A percentile compares a stretch with the other conserved stretches of the same genome.
These are phyloP conservation scores for Suhomyces prunicola DNA, from an alignment of 805 yeast species.

Conservation along the genomic window DNA sequence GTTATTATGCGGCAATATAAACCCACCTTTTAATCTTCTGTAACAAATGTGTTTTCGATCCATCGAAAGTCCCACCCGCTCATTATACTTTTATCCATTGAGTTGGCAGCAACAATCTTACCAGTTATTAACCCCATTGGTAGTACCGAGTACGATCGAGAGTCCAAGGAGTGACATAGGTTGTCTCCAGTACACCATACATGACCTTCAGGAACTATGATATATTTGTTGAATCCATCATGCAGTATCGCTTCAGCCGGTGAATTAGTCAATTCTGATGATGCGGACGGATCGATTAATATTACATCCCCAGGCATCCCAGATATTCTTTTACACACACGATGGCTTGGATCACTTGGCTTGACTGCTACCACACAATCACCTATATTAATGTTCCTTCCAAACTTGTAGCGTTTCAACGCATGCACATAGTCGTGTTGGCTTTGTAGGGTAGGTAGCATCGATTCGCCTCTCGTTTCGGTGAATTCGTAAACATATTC, in stretches of 20 bases:
- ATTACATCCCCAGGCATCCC: slow-evolving; percentile 96
- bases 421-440: slow-evolving; percentile 78
- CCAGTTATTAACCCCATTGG: slow-evolving; percentile 90
- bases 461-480: slow-evolving; percentile 87
- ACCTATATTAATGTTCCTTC: slow-evolving; percentile 69
- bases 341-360: slow-evolving; percentile 81
- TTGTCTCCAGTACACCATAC: slow-evolving; percentile 98
- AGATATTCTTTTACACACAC: slow-evolving; percentile 89
- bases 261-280: slow-evolving; percentile 40
- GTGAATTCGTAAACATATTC: slow-evolving; percentile 69
- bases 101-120: slow-evolving; percentile 69
- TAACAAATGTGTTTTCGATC: slow-evolving; percentile 49
- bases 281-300: slow-evolving; percentile 72
- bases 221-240: slow-evolving; percentile 52
- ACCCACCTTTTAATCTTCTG: slow-evolving; percentile 18
- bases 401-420: slow-evolving; percentile 59
- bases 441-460: slow-evolving; percentile 85
- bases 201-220: slow-evolving; percentile 88
- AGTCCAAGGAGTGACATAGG: slow-evolving; percentile 79
- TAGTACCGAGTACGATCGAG: slow-evolving; percentile 83
- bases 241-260: slow-evolving; percentile 23
- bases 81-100: slow-evolving; percentile 47
- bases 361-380: slow-evolving; percentile 85
- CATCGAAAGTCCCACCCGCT: slow-evolving; percentile 52
- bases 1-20: neutral